A percentile compares a stretch with the other conserved stretches of the same genome.
phyloP scores from a whole-genome alignment of 176 grass and related monocot genomes.

The Microstegium vimineum region DNA sequence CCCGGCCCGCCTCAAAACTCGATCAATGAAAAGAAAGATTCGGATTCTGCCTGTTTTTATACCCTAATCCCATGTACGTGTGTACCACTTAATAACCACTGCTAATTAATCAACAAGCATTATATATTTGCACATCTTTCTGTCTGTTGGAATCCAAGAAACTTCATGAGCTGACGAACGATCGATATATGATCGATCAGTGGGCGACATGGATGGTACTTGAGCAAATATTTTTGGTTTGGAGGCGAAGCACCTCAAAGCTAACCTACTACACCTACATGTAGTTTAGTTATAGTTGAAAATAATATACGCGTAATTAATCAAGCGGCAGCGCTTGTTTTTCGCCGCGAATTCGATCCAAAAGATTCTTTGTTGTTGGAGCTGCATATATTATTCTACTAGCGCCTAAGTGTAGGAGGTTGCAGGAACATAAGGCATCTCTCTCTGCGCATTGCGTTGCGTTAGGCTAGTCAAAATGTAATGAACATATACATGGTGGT shows the following conservation, averaged over 20 bases:
- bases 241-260: background rate
- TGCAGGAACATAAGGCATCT: slow-evolving; percentile 53
- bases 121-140: background rate
- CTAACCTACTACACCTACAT: background rate
- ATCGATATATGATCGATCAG: slow-evolving; percentile 19
- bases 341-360: slow-evolving; percentile 25
- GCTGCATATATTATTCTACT: slow-evolving; percentile 45
- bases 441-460: background rate
- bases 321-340: slow-evolving; percentile 15
- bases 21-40: slow-evolving; percentile 24
- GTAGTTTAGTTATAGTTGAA: background rate
- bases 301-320: background rate
- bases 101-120: background rate
- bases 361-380: slow-evolving; percentile 28
- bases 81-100: slow-evolving; percentile 23
- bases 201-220: slow-evolving; percentile 16
- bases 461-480: slow-evolving; percentile 36
- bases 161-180: too few relatives aligned
- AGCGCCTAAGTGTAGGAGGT: slow-evolving; percentile 32
- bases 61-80: background rate
- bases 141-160: slow-evolving; percentile 42
- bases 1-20: slow-evolving; percentile 30
- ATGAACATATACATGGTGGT: background rate
- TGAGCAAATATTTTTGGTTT: slow-evolving; percentile 14
- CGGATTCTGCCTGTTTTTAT: slow-evolving; percentile 25